Conservation (phyloP, 345 rosid genomes). For the Eucalyptus coolabah region DNA sequence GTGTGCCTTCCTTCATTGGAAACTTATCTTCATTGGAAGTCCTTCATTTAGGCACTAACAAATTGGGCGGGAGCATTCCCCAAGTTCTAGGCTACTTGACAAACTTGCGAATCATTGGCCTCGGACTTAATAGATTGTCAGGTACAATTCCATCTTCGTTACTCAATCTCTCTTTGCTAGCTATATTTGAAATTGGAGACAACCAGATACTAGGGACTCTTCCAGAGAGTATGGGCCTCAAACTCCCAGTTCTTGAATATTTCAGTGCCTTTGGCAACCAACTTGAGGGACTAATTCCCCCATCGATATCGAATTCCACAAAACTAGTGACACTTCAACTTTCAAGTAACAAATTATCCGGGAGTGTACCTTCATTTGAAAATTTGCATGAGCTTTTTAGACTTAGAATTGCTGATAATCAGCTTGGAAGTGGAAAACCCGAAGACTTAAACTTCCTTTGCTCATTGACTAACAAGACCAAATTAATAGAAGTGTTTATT, state of each 20-base stretch:
- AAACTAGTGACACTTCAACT: accelerated
- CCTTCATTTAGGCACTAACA: accelerated
- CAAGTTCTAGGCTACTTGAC: accelerated
- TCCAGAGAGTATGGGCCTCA: accelerated
- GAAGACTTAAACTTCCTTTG: no score
- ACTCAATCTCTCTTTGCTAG: no score
- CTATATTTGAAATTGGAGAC: accelerated
- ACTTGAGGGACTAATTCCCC: no score
- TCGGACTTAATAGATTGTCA: accelerated
- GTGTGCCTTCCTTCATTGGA: no score
- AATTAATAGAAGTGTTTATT: accelerated
- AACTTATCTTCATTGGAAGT: no score
- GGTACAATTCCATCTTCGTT: no score
- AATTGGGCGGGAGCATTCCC: no score
- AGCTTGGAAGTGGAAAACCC: no score
- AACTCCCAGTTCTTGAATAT: not conserved
- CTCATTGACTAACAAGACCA: no score
- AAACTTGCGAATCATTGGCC: accelerated
- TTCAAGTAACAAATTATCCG: accelerated
- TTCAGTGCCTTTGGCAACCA: accelerated
- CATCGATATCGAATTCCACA: no score
- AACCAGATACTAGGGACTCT: no score
- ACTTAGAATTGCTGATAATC: accelerated
- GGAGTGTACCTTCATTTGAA: no score
- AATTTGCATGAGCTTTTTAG: accelerated